phyloP scores from a whole-genome alignment of 768 basidiomycete species.

The Candolleomyces aberdarensis region DNA sequence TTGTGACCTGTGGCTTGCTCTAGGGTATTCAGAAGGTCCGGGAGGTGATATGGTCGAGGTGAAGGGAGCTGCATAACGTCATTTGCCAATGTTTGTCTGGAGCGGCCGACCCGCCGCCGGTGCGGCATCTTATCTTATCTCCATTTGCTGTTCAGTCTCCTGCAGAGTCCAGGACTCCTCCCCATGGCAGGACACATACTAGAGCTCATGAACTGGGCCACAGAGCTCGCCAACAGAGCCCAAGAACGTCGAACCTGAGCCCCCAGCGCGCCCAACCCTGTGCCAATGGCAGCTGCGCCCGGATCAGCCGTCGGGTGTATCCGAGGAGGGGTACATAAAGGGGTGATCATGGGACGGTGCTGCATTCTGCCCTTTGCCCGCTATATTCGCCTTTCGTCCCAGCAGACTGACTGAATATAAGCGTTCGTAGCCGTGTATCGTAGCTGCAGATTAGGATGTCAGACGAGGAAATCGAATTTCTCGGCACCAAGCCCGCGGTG shows the following conservation, averaged over 20 bases:
- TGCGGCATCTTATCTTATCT: too few species aligned
- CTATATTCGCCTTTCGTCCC: neutral
- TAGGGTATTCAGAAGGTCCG: neutral
- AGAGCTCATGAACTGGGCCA: too few species aligned
- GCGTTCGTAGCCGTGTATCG: slow-evolving; percentile 2
- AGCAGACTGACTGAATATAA: slow-evolving; percentile 1
- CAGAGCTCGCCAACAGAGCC: too few species aligned
- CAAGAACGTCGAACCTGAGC: too few species aligned
- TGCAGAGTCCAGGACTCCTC: too few species aligned
- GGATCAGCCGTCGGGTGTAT: neutral
- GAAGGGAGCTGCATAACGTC: too few species aligned
- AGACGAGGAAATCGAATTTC: slow-evolving; percentile 63
- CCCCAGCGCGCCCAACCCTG: too few species aligned
- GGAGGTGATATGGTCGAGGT: neutral
- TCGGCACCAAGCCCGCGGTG: slow-evolving; percentile 38
- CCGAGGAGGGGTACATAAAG: slow-evolving; percentile 7
- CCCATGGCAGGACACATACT: too few species aligned
- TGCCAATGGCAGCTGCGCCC: neutral
- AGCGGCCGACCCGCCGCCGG: too few species aligned
- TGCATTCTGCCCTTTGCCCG: slow-evolving; percentile 1
- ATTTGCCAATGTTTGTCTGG: too few species aligned
- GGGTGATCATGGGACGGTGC: neutral
- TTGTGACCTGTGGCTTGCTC: slow-evolving; percentile 7
- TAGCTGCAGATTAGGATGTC: slow-evolving; percentile 21
- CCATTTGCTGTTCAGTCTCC: too few species aligned